Evolutionary conservation across 2,329 filamentous ascomycete species (phyloP).

Genomic region (Aureobasidium melanogenum): DNA sequence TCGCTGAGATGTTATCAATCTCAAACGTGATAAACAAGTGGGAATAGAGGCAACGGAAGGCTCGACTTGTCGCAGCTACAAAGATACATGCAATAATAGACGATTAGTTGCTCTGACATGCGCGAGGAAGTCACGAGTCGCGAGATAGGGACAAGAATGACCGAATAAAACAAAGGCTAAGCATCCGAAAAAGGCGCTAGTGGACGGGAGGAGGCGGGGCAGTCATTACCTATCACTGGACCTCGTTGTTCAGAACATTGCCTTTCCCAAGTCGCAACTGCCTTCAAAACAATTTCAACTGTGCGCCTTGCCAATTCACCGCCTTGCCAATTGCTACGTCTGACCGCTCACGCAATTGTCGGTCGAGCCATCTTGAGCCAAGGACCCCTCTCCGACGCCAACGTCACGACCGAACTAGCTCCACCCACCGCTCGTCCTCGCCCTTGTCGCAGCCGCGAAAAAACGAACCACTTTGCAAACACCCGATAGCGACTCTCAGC

Average conservation of each 20-base stretch:
- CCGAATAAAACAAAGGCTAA: conserved; percentile 3
- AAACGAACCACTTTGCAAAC: background rate
- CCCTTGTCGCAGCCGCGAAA: background rate
- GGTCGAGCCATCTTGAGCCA: background rate
- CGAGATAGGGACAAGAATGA: background rate
- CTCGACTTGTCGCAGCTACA: background rate
- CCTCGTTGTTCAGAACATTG: conserved; percentile 1
- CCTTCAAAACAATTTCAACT: background rate
- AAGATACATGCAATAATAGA: background rate
- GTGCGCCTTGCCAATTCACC: background rate
- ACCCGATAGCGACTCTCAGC: background rate
- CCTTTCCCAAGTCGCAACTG: background rate
- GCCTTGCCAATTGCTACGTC: background rate
- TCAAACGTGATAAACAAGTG: background rate
- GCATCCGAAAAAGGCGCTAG: background rate
- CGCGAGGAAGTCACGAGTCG: background rate
- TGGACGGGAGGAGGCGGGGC: background rate
- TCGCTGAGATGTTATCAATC: background rate
- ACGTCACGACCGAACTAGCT: background rate
- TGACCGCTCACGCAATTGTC: background rate
- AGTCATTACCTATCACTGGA: conserved; percentile 5
- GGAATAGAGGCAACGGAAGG: background rate
- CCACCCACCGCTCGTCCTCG: background rate
- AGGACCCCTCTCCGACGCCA: background rate
- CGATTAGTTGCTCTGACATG: background rate